Percentiles rank a stretch among this genome's conserved stretches.
Conservation (phyloP, 805 yeast species). For the Ogataea kodamae region DNA sequence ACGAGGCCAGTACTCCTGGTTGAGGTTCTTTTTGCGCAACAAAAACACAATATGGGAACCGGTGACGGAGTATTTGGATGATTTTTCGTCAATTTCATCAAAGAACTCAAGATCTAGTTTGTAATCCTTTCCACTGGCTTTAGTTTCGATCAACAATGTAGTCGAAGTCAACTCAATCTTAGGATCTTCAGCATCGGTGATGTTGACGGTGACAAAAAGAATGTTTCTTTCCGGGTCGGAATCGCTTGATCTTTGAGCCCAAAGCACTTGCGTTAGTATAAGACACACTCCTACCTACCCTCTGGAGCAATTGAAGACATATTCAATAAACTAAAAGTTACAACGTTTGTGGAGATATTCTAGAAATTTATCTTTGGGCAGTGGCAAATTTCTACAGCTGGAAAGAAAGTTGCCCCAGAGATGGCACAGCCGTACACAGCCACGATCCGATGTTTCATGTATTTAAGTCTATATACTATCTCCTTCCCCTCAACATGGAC, state of each 20-base stretch:
- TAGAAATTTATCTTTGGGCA: background rate
- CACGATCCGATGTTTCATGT: conserved; percentile 10
- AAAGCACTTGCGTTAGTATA: conserved; percentile 48
- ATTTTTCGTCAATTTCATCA: conserved; percentile 66
- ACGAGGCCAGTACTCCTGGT: conserved; percentile 92
- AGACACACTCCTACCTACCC: conserved; percentile 24
- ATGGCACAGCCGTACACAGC: conserved; percentile 10
- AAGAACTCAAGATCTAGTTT: conserved; percentile 70
- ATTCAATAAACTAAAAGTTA: background rate
- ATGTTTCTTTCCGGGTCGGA: conserved; percentile 70
- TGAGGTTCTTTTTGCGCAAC: conserved; percentile 63
- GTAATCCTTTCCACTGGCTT: conserved; percentile 51
- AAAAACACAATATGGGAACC: conserved; percentile 64
- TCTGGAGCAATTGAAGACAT: conserved; percentile 32
- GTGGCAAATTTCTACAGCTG: too few species aligned
- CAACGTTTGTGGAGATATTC: conserved; percentile 1
- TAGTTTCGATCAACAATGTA: conserved; percentile 49
- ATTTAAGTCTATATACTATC: conserved; percentile 12
- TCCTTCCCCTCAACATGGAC: conserved; percentile 20
- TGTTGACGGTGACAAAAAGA: conserved; percentile 67
- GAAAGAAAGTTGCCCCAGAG: too few species aligned
- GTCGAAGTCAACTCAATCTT: conserved; percentile 58
- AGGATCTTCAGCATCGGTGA: conserved; percentile 64
- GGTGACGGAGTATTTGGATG: conserved; percentile 53
- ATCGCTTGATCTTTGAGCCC: conserved; percentile 97